Conservation (phyloP, 2,329 filamentous ascomycete species). For the Podosphaera fusca region DNA sequence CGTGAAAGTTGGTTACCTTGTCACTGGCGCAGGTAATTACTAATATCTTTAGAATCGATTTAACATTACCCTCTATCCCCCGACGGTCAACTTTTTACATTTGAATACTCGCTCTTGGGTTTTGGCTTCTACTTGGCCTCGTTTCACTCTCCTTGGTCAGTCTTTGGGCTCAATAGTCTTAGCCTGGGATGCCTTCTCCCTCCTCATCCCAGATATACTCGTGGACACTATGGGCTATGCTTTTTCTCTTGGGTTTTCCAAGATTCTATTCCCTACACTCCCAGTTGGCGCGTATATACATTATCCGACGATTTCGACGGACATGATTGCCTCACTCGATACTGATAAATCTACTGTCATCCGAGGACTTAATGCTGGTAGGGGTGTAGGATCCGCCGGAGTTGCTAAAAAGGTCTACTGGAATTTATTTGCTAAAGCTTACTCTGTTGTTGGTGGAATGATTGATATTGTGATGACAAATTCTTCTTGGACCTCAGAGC, state of each 20-base stretch:
- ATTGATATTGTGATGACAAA: conserved; percentile 96
- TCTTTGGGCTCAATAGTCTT: conserved; percentile 71
- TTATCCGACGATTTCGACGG: conserved; percentile 93
- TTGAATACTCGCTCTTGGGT: conserved; percentile 73
- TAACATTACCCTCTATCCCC: conserved; percentile 71
- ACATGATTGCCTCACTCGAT: conserved; percentile 76
- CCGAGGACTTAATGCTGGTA: conserved; percentile 63
- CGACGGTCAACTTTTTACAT: conserved; percentile 72
- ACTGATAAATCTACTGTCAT: conserved; percentile 31
- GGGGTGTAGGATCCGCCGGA: conserved; percentile 51
- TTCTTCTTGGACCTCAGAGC: conserved; percentile 74
- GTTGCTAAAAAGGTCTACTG: conserved; percentile 61
- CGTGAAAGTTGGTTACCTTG: conserved; percentile 34
- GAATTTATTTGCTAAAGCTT: conserved; percentile 60
- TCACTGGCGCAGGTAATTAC: not conserved
- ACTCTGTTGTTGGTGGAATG: conserved; percentile 59
- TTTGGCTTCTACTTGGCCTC: conserved; percentile 67
- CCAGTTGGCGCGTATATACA: conserved; percentile 89
- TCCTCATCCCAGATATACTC: conserved; percentile 81
- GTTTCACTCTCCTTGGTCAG: conserved; percentile 84
- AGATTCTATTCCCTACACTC: conserved; percentile 55
- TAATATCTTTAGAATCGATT: conserved; percentile 42
- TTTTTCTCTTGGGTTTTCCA: conserved; percentile 64
- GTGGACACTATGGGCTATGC: conserved; percentile 97
- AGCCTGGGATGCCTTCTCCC: conserved; percentile 78